Evolutionary conservation across 306 rosid genomes (phyloP).

Genomic region (Potentilla sterilis): DNA sequence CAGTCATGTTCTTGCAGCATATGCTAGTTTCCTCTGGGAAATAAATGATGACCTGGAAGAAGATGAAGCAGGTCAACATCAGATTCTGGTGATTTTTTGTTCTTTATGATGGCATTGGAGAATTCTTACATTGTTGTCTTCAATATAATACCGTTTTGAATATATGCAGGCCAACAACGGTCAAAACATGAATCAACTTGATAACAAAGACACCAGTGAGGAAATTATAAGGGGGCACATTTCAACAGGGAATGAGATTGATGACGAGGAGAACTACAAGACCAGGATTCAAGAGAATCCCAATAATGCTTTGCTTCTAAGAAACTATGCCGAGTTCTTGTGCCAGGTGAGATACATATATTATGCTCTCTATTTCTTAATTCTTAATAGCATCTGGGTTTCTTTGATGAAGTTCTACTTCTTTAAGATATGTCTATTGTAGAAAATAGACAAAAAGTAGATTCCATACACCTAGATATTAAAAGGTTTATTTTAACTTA

Average conservation of each 20-base stretch:
- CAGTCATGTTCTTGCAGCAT: slow-evolving; percentile 81
- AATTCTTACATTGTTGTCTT: slow-evolving; percentile 16
- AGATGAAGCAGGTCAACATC: slow-evolving; percentile 29
- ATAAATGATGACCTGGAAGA: slow-evolving; percentile 41
- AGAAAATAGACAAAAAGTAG: background rate
- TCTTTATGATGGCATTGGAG: background rate
- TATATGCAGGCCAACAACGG: slow-evolving; percentile 40
- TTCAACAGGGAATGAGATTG: slow-evolving; percentile 29
- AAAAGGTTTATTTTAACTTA: background rate
- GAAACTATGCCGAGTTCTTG: slow-evolving; percentile 71
- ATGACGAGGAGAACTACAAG: slow-evolving; percentile 41
- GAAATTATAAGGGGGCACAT: slow-evolving; percentile 9
- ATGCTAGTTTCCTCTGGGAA: slow-evolving; percentile 86
- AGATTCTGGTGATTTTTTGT: slow-evolving; percentile 37
- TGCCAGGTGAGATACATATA: slow-evolving; percentile 47
- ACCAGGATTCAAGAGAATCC: slow-evolving; percentile 61
- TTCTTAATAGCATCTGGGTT: background rate
- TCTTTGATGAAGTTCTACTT: background rate
- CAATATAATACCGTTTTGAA: slow-evolving; percentile 22
- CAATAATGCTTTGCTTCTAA: slow-evolving; percentile 50
- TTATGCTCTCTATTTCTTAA: slow-evolving; percentile 11
- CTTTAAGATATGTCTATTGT: background rate
- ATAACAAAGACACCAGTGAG: slow-evolving; percentile 24
- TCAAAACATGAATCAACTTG: slow-evolving; percentile 24
- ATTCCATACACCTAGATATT: background rate